phyloP scores from a whole-genome alignment of 371 early-diverging fungal species.

The Mortierella sp. region DNA sequence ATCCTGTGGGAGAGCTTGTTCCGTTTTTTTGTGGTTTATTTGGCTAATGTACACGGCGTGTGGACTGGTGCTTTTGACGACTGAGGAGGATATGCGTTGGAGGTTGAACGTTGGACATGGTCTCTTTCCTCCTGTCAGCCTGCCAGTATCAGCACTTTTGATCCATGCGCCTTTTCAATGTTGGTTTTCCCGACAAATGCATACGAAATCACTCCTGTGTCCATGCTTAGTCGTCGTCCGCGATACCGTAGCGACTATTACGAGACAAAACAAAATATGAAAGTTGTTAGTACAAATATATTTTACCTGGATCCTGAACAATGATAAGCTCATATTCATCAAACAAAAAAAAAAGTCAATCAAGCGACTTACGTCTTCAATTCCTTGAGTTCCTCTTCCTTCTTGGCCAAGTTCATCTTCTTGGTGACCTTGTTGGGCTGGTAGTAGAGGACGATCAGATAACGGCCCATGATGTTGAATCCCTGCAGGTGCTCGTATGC shows the following conservation, averaged over 20 bases:
- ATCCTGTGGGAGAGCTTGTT: too few relatives aligned
- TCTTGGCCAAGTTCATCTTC: constrained; percentile 86
- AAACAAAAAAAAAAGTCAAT: not conserved
- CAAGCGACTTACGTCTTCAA: constrained; percentile 74
- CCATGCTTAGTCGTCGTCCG: constrained; percentile 46
- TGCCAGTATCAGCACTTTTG: not conserved
- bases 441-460: constrained; percentile 95
- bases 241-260: constrained; percentile 57
- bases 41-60: constrained; percentile 12
- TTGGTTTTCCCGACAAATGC: not conserved
- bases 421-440: constrained; percentile 87
- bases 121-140: not conserved
- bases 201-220: not conserved
- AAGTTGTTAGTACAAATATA: not conserved
- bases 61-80: not conserved
- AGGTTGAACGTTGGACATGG: not conserved
- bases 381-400: constrained; percentile 88
- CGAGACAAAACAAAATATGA: not conserved
- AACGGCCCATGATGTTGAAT: constrained; percentile 96
- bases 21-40: constrained; percentile 13
- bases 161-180: constrained; percentile 10
- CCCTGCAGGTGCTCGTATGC: constrained; percentile 97
- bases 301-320: not conserved
- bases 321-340: not conserved
- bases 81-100: not conserved